Base-by-base conservation (phyloP, 345 rosid species). In the Salix udensis region DNA sequence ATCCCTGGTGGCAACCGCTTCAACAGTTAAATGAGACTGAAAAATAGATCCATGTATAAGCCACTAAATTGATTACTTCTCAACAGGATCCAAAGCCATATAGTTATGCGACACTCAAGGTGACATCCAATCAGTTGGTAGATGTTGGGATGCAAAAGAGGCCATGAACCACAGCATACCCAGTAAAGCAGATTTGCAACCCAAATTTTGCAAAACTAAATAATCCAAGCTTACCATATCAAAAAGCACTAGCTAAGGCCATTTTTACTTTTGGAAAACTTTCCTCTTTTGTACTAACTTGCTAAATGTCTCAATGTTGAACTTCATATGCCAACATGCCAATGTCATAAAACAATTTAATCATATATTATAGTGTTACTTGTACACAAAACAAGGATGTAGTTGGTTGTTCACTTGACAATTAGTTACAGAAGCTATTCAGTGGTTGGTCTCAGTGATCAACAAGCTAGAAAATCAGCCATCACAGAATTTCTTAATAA, bases 1-100 rank as follows among this genome's bases (percentile, higher is more conserved):
- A 19, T 15, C 40, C 18, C 40, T 55, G 31, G 30, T 1, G 24
- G 16, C 24, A 44, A n/a, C 13, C 12, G 26, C 31, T 75, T 67
- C 72, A 74, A 61, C 60, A 18, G 31, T 48, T 74, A n/a, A 74
- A 52, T 58, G 26, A 39, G 50, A 52, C 52, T 39, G 28, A 34
- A 48, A 75, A 11, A 37, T 21, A 11, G 15, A 65, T 23, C 60
- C 58, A 28, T 6, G 58, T 2, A 24, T 24, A 1, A 67, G 19
- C n/a, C 31, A 75, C 26, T 75, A 10, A 36, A 53, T 21, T 21
- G 3, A 75, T 14, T 36, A 37, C 48, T 67, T 37, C 26, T 28
- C 37, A 21, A 23, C 50, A 39, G 67, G 18, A 75, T 24, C 21
- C 26, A 39, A n/a, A 28, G 55, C 7, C 37, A 21, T 16, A 23